Conservation (phyloP, 805 yeast genomes). For the Isabelozyma gotoi region DNA sequence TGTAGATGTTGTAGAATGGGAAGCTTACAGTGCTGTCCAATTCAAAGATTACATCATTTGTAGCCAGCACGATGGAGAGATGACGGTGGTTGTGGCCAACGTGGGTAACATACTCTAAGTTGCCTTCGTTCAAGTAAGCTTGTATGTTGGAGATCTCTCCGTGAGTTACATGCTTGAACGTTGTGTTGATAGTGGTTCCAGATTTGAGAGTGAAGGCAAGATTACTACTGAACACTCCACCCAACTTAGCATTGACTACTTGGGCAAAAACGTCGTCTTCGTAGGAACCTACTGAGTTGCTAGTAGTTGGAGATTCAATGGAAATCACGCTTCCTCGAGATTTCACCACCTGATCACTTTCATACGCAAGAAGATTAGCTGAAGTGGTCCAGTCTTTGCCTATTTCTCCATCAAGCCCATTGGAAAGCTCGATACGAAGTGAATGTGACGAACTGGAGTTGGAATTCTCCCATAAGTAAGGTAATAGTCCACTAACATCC, state of each 20-base stretch:
- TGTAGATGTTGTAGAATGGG: conserved; percentile 22
- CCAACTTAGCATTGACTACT: conserved; percentile 34
- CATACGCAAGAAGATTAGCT: conserved; percentile 51
- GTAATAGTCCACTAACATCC: conserved; percentile 65
- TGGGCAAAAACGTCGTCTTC: conserved; percentile 20
- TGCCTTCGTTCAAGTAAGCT: conserved; percentile 37
- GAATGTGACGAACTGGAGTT: conserved; percentile 32
- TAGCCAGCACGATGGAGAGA: conserved; percentile 14
- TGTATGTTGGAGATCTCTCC: conserved; percentile 41
- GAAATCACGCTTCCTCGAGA: conserved; percentile 33
- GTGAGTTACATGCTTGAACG: conserved; percentile 26
- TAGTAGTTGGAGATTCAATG: conserved; percentile 20
- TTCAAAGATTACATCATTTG: conserved; percentile 10
- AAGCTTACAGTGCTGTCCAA: conserved; percentile 17
- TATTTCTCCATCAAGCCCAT: conserved; percentile 10
- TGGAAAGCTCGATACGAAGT: conserved; percentile 39
- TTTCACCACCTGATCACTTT: conserved; percentile 31
- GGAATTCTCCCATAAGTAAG: conserved; percentile 49
- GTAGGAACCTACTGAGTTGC: conserved; percentile 13
- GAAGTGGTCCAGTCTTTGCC: conserved; percentile 51
- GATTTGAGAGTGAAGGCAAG: conserved; percentile 36
- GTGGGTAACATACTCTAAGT: conserved; percentile 31
- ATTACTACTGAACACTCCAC: conserved; percentile 31
- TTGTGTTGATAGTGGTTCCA: conserved; percentile 32
- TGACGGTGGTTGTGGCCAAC: conserved; percentile 18